These are phyloP conservation scores for Durotheca rogersii DNA, from an alignment of 495 filamentous ascomycete genomes.

Conservation along the genomic window DNA sequence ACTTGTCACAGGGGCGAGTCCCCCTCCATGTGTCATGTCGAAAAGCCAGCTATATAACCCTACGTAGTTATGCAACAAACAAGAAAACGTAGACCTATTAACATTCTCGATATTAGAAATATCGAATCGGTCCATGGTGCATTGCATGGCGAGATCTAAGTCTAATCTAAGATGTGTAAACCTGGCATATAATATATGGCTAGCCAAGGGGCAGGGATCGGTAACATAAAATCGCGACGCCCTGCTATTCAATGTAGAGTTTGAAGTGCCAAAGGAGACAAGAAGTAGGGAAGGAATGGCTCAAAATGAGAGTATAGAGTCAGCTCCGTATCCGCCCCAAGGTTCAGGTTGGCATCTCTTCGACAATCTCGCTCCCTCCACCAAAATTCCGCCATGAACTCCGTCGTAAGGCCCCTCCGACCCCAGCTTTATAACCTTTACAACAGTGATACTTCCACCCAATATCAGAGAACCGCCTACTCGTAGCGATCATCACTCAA, in stretches of 20 bases:
- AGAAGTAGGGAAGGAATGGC: conserved; percentile 20
- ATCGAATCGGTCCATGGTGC: conserved; percentile 12
- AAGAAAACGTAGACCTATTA: not conserved
- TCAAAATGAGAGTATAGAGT: conserved; percentile 22
- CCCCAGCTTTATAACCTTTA: no score
- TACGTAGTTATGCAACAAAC: not conserved
- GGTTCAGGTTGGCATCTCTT: conserved; percentile 14
- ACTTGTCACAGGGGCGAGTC: no score
- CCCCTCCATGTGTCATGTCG: no score
- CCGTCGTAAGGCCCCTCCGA: conserved; percentile 9
- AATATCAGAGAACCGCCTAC: no score
- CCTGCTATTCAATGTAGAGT: no score
- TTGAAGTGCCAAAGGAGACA: conserved; percentile 6
- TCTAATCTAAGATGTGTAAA: conserved; percentile 32
- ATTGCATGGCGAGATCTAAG: conserved; percentile 28
- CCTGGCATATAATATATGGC: conserved; percentile 23
- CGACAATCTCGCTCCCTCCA: conserved; percentile 25
- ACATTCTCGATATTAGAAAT: not conserved
- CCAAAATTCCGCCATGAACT: conserved; percentile 21
- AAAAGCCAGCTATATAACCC: no score
- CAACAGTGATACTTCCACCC: no score
- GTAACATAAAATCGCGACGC: no score
- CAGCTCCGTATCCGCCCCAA: conserved; percentile 13
- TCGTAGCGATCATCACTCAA: no score
- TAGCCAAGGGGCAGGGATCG: no score